A percentile compares a stretch with the other conserved stretches of the same genome.
phyloP scores from a whole-genome alignment of 345 rosid species.

The Eucalyptus melliodora region DNA sequence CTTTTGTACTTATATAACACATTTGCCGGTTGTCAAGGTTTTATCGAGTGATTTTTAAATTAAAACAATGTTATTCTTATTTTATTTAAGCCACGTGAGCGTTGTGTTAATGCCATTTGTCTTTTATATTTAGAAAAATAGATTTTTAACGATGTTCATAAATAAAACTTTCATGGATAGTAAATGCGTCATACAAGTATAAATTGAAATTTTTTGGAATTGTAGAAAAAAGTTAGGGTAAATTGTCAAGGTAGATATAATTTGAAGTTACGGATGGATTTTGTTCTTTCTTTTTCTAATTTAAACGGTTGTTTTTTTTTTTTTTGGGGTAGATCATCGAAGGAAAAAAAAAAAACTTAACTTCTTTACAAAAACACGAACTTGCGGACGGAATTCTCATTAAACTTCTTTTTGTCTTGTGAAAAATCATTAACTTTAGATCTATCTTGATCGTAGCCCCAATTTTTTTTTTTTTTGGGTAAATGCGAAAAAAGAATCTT shows the following conservation, averaged over 20 bases:
- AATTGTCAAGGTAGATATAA: rapidly evolving
- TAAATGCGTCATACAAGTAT: rapidly evolving
- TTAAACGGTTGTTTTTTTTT: no score
- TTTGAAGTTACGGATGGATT: rapidly evolving
- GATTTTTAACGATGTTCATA: rapidly evolving
- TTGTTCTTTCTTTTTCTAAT: no score
- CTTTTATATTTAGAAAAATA: rapidly evolving
- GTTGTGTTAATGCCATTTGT: no score
- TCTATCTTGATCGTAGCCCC: not conserved
- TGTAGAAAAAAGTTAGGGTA: rapidly evolving
- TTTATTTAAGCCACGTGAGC: rapidly evolving
- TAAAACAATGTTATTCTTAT: no score
- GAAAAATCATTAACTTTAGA: not conserved
- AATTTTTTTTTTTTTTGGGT: not conserved
- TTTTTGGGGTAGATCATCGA: not conserved
- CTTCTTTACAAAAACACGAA: not conserved
- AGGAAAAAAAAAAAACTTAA: not conserved
- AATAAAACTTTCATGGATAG: rapidly evolving
- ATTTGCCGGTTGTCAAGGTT: rapidly evolving
- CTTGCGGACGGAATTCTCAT: not conserved
- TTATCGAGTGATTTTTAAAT: rapidly evolving
- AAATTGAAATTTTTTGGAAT: no score
- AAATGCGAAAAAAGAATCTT: not conserved
- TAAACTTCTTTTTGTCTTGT: not conserved
- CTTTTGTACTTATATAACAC: not conserved